Conservation (phyloP, 2,329 filamentous ascomycete species). For the Colletotrichum spinosum region DNA sequence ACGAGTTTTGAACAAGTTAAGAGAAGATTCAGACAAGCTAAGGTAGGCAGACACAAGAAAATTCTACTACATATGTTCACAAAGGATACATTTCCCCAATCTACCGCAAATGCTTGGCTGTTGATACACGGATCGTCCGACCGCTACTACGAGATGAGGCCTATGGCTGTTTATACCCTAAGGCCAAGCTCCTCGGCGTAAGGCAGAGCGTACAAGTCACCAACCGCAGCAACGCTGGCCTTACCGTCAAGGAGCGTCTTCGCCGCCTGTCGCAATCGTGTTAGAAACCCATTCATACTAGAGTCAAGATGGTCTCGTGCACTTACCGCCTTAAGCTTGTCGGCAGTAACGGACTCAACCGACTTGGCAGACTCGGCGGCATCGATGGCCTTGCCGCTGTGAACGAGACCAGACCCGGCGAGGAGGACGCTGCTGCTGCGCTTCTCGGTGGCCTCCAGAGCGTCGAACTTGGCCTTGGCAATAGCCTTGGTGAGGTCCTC, state of each 20-base stretch:
- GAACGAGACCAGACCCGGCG: constrained; percentile 86
- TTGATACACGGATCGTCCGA: constrained; percentile 53
- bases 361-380: constrained; percentile 82
- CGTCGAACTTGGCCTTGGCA: constrained; percentile 92
- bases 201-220: constrained; percentile 90
- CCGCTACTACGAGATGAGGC: constrained; percentile 40
- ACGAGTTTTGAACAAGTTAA: constrained; percentile 1
- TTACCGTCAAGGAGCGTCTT: constrained; percentile 89
- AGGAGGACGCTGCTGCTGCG: constrained; percentile 82
- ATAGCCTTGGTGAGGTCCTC: constrained; percentile 94
- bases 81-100: constrained; percentile 54
- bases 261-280: constrained; percentile 72
- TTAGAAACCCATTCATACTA: constrained; percentile 42
- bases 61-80: constrained; percentile 61
- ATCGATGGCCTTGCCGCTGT: constrained; percentile 85
- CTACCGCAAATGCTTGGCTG: constrained; percentile 49
- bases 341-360: constrained; percentile 83
- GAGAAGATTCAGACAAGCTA: constrained; percentile 33
- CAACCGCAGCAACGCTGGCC: constrained; percentile 89
- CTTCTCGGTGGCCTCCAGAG: constrained; percentile 84
- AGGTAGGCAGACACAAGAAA: constrained; percentile 39
- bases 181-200: constrained; percentile 95
- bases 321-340: constrained; percentile 88
- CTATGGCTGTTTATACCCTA: constrained; percentile 77
- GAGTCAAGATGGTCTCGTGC: background rate